phyloP scores from a whole-genome alignment of 2,329 filamentous ascomycete species.

The Penicillium sp. region DNA sequence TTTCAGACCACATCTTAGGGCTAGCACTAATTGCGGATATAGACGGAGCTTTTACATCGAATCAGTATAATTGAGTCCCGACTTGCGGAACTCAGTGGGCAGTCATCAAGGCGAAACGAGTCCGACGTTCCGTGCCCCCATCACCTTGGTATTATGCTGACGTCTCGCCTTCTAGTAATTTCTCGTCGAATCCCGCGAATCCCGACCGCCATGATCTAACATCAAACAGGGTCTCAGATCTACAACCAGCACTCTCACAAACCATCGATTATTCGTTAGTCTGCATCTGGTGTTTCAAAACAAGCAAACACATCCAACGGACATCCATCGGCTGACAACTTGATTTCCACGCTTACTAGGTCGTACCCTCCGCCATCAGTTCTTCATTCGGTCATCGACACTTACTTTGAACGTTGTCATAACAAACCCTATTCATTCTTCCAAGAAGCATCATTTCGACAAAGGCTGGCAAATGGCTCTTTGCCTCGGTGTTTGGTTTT shows the following conservation, averaged over 20 bases:
- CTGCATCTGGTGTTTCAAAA: neutral
- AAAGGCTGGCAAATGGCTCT: constrained; percentile 25
- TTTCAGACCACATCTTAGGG: neutral
- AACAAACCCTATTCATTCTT: constrained; percentile 47
- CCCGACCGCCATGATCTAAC: neutral
- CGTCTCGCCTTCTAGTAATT: neutral
- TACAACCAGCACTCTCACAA: neutral
- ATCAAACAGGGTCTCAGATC: neutral
- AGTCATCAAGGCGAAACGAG: neutral
- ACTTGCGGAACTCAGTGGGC: constrained; percentile 25
- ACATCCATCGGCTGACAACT: neutral
- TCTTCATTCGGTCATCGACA: constrained; percentile 25
- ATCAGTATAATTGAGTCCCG: constrained; percentile 29
- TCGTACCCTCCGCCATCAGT: constrained; percentile 20
- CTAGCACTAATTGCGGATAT: neutral
- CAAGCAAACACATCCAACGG: neutral
- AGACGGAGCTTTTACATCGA: constrained; percentile 23
- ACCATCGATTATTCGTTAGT: neutral
- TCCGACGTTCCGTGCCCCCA: neutral
- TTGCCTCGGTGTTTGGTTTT: constrained; percentile 37
- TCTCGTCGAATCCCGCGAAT: neutral
- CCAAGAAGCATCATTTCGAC: constrained; percentile 39
- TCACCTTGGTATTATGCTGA: neutral
- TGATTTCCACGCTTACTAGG: neutral
- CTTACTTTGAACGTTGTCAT: constrained; percentile 41